Evolutionary conservation across 1,284 basidiomycete genomes (phyloP).

Genomic region (Ustilago bromivora): DNA sequence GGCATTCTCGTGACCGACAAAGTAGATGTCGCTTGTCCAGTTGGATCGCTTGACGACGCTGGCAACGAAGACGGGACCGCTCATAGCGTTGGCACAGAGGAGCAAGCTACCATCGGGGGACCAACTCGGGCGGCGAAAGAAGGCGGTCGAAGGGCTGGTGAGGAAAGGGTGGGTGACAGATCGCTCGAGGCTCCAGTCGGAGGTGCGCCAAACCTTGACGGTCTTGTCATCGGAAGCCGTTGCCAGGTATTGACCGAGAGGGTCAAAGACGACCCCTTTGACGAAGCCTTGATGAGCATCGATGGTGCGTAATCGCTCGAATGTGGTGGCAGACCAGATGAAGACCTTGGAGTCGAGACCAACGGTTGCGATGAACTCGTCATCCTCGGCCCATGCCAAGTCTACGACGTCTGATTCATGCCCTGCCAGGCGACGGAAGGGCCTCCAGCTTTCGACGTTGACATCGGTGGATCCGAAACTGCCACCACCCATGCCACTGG

Average conservation of each 20-base stretch:
- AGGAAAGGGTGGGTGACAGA: slow-evolving; percentile 90
- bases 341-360: slow-evolving; percentile 91
- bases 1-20: slow-evolving; percentile 97
- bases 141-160: slow-evolving; percentile 92
- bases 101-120: slow-evolving; percentile 98
- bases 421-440: slow-evolving; percentile 87
- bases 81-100: slow-evolving; percentile 95
- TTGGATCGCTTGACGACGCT: slow-evolving; percentile 88
- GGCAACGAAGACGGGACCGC: slow-evolving; percentile 96
- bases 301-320: slow-evolving; percentile 77
- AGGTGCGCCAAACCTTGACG: slow-evolving; percentile 95
- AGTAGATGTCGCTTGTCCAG: slow-evolving; percentile 72
- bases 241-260: slow-evolving; percentile 88
- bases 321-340: slow-evolving; percentile 76
- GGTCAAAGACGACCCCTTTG: slow-evolving; percentile 98
- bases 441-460: slow-evolving; percentile 93
- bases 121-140: slow-evolving; percentile 95
- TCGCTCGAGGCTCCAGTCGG: slow-evolving; percentile 87
- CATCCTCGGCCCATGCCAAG: slow-evolving; percentile 90
- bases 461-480: slow-evolving; percentile 64
- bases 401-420: slow-evolving; percentile 89
- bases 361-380: slow-evolving; percentile 85
- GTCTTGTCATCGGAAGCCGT: slow-evolving; percentile 90
- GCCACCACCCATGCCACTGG: slow-evolving; percentile 50
- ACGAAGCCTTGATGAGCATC: slow-evolving; percentile 95